These are phyloP conservation scores for Entomortierella parvispora DNA, from an alignment of 192 early-diverging fungal species.

Conservation along the genomic window DNA sequence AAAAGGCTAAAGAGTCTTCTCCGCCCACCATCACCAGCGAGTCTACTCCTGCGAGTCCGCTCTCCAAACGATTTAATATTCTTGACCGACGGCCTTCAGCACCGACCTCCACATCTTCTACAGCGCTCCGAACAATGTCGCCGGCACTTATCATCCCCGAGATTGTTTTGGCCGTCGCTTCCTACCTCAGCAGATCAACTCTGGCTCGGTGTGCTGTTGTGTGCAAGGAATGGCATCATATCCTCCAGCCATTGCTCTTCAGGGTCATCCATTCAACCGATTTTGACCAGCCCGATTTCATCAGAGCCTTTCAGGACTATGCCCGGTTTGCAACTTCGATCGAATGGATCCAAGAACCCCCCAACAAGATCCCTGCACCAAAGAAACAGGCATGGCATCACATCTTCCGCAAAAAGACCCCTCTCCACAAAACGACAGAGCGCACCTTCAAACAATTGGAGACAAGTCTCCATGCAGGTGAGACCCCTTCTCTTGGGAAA, in stretches of 20 bases:
- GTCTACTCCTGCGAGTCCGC: neutral
- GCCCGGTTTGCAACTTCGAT: slow-evolving; percentile 32
- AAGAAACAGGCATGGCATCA: slow-evolving; percentile 34
- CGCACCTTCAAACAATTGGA: slow-evolving; percentile 31
- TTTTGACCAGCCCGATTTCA: slow-evolving; percentile 30
- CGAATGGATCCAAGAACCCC: slow-evolving; percentile 39
- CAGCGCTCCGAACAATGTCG: too few species aligned
- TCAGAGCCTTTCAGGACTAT: slow-evolving; percentile 15
- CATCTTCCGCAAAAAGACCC: slow-evolving; percentile 17
- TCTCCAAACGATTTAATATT: neutral
- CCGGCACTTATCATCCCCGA: slow-evolving; percentile 29
- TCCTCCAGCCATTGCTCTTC: slow-evolving; percentile 42
- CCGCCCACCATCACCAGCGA: neutral
- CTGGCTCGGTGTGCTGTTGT: slow-evolving; percentile 22
- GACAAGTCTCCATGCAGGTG: slow-evolving; percentile 3
- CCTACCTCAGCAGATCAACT: slow-evolving; percentile 19
- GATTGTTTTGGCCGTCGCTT: slow-evolving; percentile 24
- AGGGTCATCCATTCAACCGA: slow-evolving; percentile 13
- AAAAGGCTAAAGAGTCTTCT: neutral
- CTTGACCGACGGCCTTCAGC: too few species aligned
- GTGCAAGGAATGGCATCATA: slow-evolving; percentile 28
- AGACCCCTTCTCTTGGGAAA: slow-evolving; percentile 11
- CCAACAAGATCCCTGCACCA: neutral
- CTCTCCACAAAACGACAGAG: neutral
- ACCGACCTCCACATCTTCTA: neutral